phyloP scores from a whole-genome alignment of 1,284 basidiomycete species.

The Lignosus rhinocerotis region DNA sequence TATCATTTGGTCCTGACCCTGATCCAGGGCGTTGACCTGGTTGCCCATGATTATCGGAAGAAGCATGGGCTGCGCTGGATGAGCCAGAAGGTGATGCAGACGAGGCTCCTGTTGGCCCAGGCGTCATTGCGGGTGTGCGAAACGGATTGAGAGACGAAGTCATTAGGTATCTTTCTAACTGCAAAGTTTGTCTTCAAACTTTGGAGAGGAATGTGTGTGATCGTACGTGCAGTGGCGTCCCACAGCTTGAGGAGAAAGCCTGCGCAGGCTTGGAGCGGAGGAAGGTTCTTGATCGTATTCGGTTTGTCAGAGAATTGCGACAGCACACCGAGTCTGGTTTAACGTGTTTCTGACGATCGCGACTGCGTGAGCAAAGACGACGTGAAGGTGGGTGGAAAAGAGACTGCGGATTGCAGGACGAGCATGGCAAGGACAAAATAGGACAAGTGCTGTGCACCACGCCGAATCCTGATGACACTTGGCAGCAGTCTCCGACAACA shows the following conservation, averaged over 20 bases:
- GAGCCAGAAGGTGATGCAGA: background rate
- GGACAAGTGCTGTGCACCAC: background rate
- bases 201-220: background rate
- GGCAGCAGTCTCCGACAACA: too few relatives aligned
- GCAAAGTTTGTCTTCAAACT: background rate
- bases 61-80: background rate
- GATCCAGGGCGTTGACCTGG: background rate
- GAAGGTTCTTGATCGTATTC: too few relatives aligned
- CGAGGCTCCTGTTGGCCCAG: conserved; percentile 24
- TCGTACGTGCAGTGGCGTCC: background rate
- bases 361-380: background rate
- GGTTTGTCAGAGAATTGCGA: too few relatives aligned
- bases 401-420: background rate
- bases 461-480: background rate
- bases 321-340: too few relatives aligned
- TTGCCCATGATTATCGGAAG: conserved; percentile 7
- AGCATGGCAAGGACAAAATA: background rate
- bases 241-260: too few relatives aligned
- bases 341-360: background rate
- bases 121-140: conserved; percentile 29
- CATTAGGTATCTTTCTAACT: conserved; percentile 2
- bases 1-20: background rate
- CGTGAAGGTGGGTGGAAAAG: background rate
- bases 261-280: too few relatives aligned
- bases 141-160: conserved; percentile 34